Evolutionary conservation across 192 early-diverging fungal species (phyloP).

Genomic region (Ambispora gerdemannii): DNA sequence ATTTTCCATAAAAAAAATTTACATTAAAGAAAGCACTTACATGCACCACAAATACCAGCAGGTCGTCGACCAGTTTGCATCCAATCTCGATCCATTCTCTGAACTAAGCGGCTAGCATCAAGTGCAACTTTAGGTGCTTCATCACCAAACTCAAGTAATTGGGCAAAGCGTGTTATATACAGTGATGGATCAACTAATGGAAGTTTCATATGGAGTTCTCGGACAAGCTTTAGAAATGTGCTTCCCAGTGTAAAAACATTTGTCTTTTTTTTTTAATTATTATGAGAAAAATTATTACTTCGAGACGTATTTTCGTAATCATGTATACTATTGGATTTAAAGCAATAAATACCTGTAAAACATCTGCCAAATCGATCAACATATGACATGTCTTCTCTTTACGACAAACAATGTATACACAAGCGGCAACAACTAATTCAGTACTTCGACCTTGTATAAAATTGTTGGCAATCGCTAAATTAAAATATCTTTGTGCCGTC

Average conservation of each 20-base stretch:
- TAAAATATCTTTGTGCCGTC: conserved; percentile 80
- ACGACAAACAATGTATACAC: conserved; percentile 89
- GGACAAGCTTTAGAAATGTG: conserved; percentile 75
- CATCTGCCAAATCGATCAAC: conserved; percentile 95
- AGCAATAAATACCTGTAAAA: conserved; percentile 59
- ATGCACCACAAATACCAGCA: conserved; percentile 92
- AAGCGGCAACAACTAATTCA: conserved; percentile 77
- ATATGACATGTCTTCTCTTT: conserved; percentile 82
- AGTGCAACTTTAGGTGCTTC: conserved; percentile 69
- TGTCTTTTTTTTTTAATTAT: conserved; percentile 38
- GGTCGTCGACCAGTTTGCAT: conserved; percentile 85
- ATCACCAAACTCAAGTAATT: conserved; percentile 86
- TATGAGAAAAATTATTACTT: background rate
- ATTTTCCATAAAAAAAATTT: background rate
- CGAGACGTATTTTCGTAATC: background rate
- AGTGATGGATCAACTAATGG: conserved; percentile 89
- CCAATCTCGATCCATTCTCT: conserved; percentile 95
- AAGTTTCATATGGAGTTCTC: conserved; percentile 54
- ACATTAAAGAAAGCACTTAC: conserved; percentile 27
- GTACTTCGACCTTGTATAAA: conserved; percentile 83
- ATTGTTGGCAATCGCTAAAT: conserved; percentile 72
- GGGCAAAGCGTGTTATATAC: conserved; percentile 90
- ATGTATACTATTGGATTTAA: background rate
- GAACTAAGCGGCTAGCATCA: conserved; percentile 78
- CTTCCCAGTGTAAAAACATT: conserved; percentile 89